Conservation (phyloP, 345 rosid species). For the Populus euphratica region DNA sequence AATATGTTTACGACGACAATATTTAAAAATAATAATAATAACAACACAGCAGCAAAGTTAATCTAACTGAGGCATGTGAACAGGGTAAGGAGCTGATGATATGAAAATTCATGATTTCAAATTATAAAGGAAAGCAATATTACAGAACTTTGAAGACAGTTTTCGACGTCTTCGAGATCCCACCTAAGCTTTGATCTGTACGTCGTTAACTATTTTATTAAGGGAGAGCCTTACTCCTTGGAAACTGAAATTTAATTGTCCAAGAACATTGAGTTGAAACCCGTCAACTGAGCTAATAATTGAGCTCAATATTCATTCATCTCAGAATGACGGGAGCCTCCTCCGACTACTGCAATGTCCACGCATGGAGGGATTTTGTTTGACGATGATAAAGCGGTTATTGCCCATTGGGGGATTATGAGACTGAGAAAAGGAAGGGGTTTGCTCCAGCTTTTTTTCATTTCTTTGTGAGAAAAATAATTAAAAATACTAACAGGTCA, state of each 20-base stretch:
- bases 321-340: background rate
- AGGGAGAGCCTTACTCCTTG: background rate
- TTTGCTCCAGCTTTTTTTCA: too few species aligned
- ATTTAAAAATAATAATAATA: too few species aligned
- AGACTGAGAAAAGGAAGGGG: background rate
- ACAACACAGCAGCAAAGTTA: background rate
- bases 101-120: background rate
- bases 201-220: background rate
- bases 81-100: background rate
- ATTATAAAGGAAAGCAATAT: background rate
- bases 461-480: too few species aligned
- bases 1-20: too few species aligned
- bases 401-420: background rate
- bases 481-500: too few species aligned
- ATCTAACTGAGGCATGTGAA: background rate
- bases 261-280: background rate
- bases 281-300: background rate
- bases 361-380: background rate
- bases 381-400: background rate
- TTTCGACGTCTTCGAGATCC: background rate
- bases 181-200: background rate
- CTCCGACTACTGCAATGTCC: background rate
- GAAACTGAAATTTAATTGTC: background rate
- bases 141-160: background rate
- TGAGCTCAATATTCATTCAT: background rate